A percentile compares a stretch with the other conserved stretches of the same genome.
Evolutionary conservation across 129 eudicot species (phyloP).

Genomic region (Apium graveolens): DNA sequence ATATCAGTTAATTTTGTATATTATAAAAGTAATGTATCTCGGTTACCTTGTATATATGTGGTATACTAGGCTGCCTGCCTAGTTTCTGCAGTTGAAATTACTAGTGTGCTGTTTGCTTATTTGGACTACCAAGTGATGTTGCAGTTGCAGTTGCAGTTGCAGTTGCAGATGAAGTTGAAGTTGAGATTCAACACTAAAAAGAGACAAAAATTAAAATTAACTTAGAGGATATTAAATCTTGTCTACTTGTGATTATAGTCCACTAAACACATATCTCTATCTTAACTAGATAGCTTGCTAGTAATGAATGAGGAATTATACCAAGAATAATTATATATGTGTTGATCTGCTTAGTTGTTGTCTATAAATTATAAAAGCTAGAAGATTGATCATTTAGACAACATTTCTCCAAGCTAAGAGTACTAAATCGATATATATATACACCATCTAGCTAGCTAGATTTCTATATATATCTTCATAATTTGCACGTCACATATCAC

Average conservation of each 20-base stretch:
- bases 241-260: background rate
- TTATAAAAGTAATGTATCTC: background rate
- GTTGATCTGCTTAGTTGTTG: background rate
- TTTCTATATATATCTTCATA: too few species aligned
- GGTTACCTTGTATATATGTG: background rate
- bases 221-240: background rate
- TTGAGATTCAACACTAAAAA: background rate
- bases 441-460: too few species aligned
- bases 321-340: too few species aligned
- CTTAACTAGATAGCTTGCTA: too few species aligned
- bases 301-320: background rate
- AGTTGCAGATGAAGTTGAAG: too few species aligned
- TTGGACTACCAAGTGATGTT: background rate
- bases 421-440: too few species aligned
- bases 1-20: background rate
- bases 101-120: background rate
- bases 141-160: conserved; percentile 3
- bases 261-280: background rate
- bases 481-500: too few species aligned
- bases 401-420: background rate
- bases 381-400: too few species aligned
- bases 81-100: background rate
- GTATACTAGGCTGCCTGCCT: background rate
- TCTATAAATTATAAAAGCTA: background rate
- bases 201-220: background rate